Conservation (phyloP, 352 stramenopile species). For the Globisporangium echinulatum region DNA sequence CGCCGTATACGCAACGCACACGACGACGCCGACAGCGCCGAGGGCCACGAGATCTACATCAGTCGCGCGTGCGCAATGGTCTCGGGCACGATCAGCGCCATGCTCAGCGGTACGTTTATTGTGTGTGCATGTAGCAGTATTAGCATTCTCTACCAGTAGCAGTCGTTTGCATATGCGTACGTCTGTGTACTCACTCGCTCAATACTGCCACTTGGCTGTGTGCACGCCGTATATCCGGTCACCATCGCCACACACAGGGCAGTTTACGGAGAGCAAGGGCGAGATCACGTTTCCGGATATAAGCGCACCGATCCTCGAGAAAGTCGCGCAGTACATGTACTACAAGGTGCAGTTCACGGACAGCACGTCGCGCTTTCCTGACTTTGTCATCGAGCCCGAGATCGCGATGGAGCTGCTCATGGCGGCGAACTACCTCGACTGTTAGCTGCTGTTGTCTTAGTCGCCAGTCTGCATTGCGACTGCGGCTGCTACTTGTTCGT, state of each 20-base stretch:
- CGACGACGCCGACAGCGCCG: slow-evolving; percentile 51
- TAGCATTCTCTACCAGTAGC: neutral
- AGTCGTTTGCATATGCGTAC: too few species aligned
- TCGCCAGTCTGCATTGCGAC: neutral
- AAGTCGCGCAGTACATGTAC: slow-evolving; percentile 98
- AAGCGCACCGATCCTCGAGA: slow-evolving; percentile 94
- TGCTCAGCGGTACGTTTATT: slow-evolving; percentile 89
- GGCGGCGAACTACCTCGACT: slow-evolving; percentile 97
- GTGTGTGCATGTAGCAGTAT: neutral
- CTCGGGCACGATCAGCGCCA: slow-evolving; percentile 95
- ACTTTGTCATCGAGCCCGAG: slow-evolving; percentile 98
- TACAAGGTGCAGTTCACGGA: slow-evolving; percentile 97
- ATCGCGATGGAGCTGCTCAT: slow-evolving; percentile 97
- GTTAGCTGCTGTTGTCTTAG: slow-evolving; percentile 23
- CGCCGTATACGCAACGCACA: too few species aligned
- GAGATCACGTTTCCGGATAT: slow-evolving; percentile 98
- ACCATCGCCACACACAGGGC: slow-evolving; percentile 28
- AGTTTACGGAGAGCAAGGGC: slow-evolving; percentile 91
- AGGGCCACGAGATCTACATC: slow-evolving; percentile 94
- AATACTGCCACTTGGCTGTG: neutral
- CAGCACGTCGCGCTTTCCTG: slow-evolving; percentile 90
- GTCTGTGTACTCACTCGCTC: neutral
- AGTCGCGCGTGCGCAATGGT: slow-evolving; percentile 92
- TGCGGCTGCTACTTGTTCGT: neutral
- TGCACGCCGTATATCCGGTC: neutral